Conservation (phyloP, 805 yeast species). For the Wickerhamiella musiphila region DNA sequence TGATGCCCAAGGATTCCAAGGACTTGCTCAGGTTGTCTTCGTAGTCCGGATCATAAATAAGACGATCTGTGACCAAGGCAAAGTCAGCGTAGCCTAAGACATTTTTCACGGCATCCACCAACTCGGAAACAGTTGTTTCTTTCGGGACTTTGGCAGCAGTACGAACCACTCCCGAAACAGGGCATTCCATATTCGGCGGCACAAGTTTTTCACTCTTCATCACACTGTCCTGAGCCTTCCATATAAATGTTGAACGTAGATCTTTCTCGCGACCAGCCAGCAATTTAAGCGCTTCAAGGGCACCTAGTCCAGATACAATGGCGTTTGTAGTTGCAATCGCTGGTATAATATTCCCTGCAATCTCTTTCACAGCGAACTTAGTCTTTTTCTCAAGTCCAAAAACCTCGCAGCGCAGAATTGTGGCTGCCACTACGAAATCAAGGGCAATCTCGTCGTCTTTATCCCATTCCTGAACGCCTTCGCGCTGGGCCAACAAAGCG, state of each 20-base stretch:
- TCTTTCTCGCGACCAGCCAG: conserved; percentile 19
- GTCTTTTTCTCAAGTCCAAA: conserved; percentile 70
- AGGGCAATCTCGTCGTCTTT: conserved; percentile 90
- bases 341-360: conserved; percentile 96
- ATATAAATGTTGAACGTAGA: conserved; percentile 33
- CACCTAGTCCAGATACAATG: conserved; percentile 76
- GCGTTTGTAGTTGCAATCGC: conserved; percentile 98
- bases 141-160: conserved; percentile 15
- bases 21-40: conserved; percentile 49
- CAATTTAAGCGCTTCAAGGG: conserved; percentile 49
- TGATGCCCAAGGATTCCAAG: conserved; percentile 37
- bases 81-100: conserved; percentile 41
- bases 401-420: conserved; percentile 73
- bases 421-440: conserved; percentile 77
- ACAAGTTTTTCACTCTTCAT: conserved; percentile 45
- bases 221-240: conserved; percentile 40
- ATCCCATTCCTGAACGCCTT: conserved; percentile 39
- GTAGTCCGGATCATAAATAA: conserved; percentile 74
- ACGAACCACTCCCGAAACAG: conserved; percentile 27
- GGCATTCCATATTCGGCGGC: conserved; percentile 53
- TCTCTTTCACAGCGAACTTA: conserved; percentile 70
- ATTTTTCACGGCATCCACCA: conserved; percentile 29
- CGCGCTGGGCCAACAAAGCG: conserved; percentile 35
- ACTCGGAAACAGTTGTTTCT: conserved; percentile 27
- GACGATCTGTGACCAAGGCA: conserved; percentile 37